phyloP scores from a whole-genome alignment of 371 early-diverging fungal genomes.

The Dinochytrium kinnereticum region DNA sequence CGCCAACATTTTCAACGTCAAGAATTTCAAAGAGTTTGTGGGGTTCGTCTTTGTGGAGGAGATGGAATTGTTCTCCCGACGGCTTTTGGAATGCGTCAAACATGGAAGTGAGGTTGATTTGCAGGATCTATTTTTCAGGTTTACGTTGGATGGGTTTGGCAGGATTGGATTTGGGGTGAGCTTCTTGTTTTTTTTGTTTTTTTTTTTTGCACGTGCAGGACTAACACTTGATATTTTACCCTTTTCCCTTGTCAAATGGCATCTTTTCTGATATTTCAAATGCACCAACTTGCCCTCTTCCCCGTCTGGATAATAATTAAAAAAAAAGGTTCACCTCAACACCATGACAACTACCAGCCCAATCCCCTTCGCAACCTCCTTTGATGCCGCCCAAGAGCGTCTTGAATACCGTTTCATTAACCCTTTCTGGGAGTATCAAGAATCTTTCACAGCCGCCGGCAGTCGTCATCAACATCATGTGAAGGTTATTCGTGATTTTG shows the following conservation, averaged over 20 bases:
- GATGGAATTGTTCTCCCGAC: no score
- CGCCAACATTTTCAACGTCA: conserved; percentile 71
- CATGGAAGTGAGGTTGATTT: conserved; percentile 53
- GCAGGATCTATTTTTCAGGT: conserved; percentile 54
- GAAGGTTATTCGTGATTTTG: conserved; percentile 16
- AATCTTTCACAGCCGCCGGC: conserved; percentile 8
- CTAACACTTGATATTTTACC: no score
- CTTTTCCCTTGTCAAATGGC: no score
- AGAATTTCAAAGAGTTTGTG: conserved; percentile 71
- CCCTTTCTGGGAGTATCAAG: conserved; percentile 23
- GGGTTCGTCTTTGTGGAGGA: conserved; percentile 28
- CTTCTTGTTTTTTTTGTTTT: not conserved
- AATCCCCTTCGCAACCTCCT: conserved; percentile 23
- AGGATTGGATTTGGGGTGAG: conserved; percentile 56
- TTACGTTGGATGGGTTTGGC: conserved; percentile 58
- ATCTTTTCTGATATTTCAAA: no score
- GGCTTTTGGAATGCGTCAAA: no score
- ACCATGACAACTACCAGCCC: no score
- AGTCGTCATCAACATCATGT: not conserved
- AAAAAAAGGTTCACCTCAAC: no score
- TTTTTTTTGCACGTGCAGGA: no score
- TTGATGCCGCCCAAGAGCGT: conserved; percentile 28
- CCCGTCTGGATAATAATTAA: no score
- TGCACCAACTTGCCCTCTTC: no score
- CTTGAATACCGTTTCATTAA: conserved; percentile 17